Evolutionary conservation across 2,329 filamentous ascomycete genomes (phyloP).

Genomic region (Colletotrichum spaethianum): DNA sequence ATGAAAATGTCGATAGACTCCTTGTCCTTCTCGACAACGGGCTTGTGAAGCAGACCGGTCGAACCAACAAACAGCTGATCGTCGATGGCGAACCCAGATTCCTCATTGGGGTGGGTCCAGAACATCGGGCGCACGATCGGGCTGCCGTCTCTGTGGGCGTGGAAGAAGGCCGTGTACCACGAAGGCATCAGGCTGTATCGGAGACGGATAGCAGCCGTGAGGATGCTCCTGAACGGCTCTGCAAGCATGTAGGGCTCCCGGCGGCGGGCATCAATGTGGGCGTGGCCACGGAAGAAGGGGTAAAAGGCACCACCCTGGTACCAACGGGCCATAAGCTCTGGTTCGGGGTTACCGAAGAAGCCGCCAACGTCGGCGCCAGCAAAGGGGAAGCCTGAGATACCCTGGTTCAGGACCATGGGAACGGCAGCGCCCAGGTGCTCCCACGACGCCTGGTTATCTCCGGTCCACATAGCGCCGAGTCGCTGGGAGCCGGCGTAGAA

Average conservation of each 20-base stretch:
- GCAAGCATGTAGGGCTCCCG: conserved; percentile 92
- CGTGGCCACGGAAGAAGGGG: conserved; percentile 97
- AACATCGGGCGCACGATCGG: conserved; percentile 94
- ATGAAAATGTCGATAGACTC: conserved; percentile 85
- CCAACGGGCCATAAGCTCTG: conserved; percentile 93
- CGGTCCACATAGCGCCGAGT: conserved; percentile 97
- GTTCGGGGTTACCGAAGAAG: conserved; percentile 97
- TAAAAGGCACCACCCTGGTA: conserved; percentile 98
- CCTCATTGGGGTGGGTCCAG: conserved; percentile 90
- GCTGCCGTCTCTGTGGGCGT: conserved; percentile 84
- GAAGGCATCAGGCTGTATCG: conserved; percentile 91
- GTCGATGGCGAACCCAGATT: conserved; percentile 89
- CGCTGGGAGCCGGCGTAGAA: conserved; percentile 95
- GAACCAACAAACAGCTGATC: conserved; percentile 93
- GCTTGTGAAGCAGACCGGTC: conserved; percentile 93
- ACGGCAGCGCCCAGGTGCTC: conserved; percentile 89
- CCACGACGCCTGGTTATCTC: conserved; percentile 96
- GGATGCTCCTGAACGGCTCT: conserved; percentile 87
- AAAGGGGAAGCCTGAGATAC: conserved; percentile 94
- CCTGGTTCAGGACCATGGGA: conserved; percentile 94
- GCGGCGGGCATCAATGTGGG: conserved; percentile 95
- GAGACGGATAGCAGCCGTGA: conserved; percentile 88
- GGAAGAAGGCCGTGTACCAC: conserved; percentile 98
- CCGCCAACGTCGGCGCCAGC: conserved; percentile 96
- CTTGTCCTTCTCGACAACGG: conserved; percentile 84